Evolutionary conservation across 495 filamentous ascomycete species (phyloP), one percentile per base, ranked within the genome.

Genomic region (Aspergillus egyptiacus): DNA sequence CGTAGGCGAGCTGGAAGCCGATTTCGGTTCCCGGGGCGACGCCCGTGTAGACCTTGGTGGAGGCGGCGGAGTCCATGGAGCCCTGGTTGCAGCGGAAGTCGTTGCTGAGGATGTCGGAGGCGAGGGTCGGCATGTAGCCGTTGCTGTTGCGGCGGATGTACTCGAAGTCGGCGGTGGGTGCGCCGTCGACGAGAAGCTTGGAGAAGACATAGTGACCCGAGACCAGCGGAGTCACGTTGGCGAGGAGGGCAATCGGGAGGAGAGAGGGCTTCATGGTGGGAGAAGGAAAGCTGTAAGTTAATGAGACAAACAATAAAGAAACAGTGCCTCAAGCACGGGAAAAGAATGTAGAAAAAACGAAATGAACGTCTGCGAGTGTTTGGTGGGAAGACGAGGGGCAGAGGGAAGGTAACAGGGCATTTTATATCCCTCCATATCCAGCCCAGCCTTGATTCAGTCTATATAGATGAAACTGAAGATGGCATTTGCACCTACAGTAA

Each of bases 121-220:
- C 48, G 46, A 55, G 46, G 46, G 49, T 34, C 13, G 52, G 52
- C 7, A 24, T 39, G 46, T 55, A 50, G 46, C 22, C 39, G 33
- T 25, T 27, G 23, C 23, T 42, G 39, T 24, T 42, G 2, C 6
- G 4, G 23, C 23, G 39, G 23, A 42, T 20, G 23, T 42, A 42
- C 25, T 42, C 10, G 22, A 28, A 27, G 9, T 18, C 10, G 2
- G 11, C 23, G 23, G 39, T 42, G 22, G 14, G 5, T 13, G 15
- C 23, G 23, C 38, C 39, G 23, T 42, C 25, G 22, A 42, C 14
- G 23, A 42, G 6, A 4, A 42, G n/a, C 10, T 13, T 27, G 6
- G 22, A 13, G 23, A 42, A 42, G 39, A 27, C 14, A 15, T 42
- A 42, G 39, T 42, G 39, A 3, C 17, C 39, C 8, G 33, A 35